Evolutionary conservation across 2,329 filamentous ascomycete species (phyloP).

Genomic region (Colletotrichum sp.): DNA sequence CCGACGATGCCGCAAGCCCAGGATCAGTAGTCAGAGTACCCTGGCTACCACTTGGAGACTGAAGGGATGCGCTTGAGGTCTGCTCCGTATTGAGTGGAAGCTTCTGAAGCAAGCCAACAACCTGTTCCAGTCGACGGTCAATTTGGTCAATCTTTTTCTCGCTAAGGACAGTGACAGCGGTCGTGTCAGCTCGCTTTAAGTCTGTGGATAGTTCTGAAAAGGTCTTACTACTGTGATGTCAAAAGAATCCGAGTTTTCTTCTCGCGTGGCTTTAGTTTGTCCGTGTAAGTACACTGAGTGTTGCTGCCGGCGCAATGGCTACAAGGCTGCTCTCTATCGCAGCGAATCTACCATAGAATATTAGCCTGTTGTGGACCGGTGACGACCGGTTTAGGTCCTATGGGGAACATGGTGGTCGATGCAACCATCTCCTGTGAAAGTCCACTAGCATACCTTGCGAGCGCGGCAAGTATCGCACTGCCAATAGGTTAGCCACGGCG

Average conservation of each 20-base stretch:
- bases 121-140: slow-evolving; percentile 38
- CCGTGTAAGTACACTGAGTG: slow-evolving; percentile 37
- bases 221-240: slow-evolving; percentile 40
- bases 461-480: background rate
- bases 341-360: slow-evolving; percentile 31
- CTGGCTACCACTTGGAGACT: background rate
- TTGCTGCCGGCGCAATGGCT: slow-evolving; percentile 39
- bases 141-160: slow-evolving; percentile 44
- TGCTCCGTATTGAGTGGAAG: background rate
- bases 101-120: slow-evolving; percentile 35
- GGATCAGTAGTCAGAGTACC: rapidly evolving
- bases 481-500: rapidly evolving
- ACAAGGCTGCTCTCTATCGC: slow-evolving; percentile 40
- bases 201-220: no score
- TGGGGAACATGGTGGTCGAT: background rate
- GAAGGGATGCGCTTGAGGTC: slow-evolving; percentile 33
- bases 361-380: rapidly evolving
- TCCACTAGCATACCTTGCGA: background rate
- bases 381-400: rapidly evolving
- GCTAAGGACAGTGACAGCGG: slow-evolving; percentile 20
- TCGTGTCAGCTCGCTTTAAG: background rate
- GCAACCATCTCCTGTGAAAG: rapidly evolving
- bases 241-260: slow-evolving; percentile 41
- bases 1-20: background rate
- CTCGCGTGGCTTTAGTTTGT: slow-evolving; percentile 32